phyloP scores from a whole-genome alignment of 1,284 basidiomycete species.

The Flammula alnicola region DNA sequence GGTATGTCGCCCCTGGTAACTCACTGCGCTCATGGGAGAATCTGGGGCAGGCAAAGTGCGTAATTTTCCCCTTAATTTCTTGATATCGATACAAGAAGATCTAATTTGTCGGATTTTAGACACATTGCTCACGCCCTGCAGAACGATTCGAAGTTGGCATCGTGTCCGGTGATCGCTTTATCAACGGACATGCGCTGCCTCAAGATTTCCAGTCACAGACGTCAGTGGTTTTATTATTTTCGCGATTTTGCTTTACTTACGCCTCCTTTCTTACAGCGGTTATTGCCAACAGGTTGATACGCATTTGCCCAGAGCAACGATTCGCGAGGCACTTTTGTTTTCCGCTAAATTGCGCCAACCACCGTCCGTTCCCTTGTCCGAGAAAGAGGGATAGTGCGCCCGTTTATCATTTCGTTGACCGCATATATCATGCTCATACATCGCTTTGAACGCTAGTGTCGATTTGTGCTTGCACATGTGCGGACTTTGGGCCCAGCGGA shows the following conservation, averaged over 20 bases:
- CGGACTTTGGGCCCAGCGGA: slow-evolving; percentile 72
- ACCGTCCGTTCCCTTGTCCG: slow-evolving; percentile 59
- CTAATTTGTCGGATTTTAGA: too few relatives aligned
- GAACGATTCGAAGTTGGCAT: slow-evolving; percentile 76
- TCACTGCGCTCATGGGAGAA: slow-evolving; percentile 75
- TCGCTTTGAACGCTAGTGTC: slow-evolving; percentile 46
- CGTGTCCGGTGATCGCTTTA: slow-evolving; percentile 76
- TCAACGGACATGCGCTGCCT: slow-evolving; percentile 76
- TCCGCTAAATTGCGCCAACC: slow-evolving; percentile 84
- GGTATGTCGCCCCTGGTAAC: slow-evolving; percentile 79
- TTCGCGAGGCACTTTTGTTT: slow-evolving; percentile 85
- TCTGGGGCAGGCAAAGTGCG: slow-evolving; percentile 71
- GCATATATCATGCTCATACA: background rate
- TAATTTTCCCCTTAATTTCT: too few relatives aligned
- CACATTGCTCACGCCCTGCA: slow-evolving; percentile 67
- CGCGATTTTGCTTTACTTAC: background rate
- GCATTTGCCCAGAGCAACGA: slow-evolving; percentile 66
- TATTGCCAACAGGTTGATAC: slow-evolving; percentile 84
- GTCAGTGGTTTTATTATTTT: slow-evolving; percentile 32
- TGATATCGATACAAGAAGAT: too few relatives aligned
- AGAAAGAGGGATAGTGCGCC: slow-evolving; percentile 67
- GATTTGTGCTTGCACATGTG: slow-evolving; percentile 84
- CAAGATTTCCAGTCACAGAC: slow-evolving; percentile 76
- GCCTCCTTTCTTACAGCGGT: slow-evolving; percentile 39
- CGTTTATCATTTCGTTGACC: background rate